These are phyloP conservation scores for Daldinia caldariorum DNA, from an alignment of 495 filamentous ascomycete species.

Conservation along the genomic window DNA sequence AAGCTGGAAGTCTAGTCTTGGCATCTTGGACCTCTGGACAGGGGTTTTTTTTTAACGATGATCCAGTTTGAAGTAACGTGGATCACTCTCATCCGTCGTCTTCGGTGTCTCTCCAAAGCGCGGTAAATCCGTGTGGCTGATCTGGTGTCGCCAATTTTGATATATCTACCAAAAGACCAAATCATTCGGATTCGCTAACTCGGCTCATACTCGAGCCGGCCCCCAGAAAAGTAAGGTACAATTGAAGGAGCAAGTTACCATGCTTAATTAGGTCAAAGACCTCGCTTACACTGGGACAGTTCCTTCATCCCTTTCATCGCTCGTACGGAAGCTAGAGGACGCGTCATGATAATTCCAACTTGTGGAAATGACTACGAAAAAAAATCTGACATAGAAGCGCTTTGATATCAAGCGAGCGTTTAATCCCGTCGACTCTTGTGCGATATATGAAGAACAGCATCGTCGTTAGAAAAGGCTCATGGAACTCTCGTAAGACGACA, in stretches of 20 bases:
- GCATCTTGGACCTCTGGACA: constrained; percentile 20
- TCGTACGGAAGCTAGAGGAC: constrained; percentile 19
- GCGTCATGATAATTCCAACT: constrained; percentile 29
- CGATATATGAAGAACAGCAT: constrained; percentile 12
- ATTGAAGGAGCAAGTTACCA: constrained; percentile 23
- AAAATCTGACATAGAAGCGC: constrained; percentile 5
- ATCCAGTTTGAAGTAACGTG: constrained; percentile 16
- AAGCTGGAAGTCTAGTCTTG: constrained; percentile 26
- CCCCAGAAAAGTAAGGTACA: constrained; percentile 20
- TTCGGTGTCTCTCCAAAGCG: constrained; percentile 23
- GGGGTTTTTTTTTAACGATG: constrained; percentile 8
- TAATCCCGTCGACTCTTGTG: constrained; percentile 15
- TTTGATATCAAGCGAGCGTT: constrained; percentile 10
- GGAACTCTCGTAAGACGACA: constrained; percentile 44
- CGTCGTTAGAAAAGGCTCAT: constrained; percentile 44
- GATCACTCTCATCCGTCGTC: constrained; percentile 18
- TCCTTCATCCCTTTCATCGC: constrained; percentile 27
- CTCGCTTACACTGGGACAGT: constrained; percentile 36
- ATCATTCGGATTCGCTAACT: constrained; percentile 19
- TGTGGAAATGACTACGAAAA: constrained; percentile 12
- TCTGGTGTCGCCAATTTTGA: constrained; percentile 24
- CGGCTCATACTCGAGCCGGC: constrained; percentile 30
- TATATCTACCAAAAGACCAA: constrained; percentile 16
- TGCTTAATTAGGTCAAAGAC: constrained; percentile 37
- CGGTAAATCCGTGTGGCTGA: constrained; percentile 36